A percentile compares a stretch with the other conserved stretches of the same genome.
These are phyloP conservation scores for Apiospora marii DNA, from an alignment of 2,329 filamentous ascomycete genomes.

Conservation along the genomic window DNA sequence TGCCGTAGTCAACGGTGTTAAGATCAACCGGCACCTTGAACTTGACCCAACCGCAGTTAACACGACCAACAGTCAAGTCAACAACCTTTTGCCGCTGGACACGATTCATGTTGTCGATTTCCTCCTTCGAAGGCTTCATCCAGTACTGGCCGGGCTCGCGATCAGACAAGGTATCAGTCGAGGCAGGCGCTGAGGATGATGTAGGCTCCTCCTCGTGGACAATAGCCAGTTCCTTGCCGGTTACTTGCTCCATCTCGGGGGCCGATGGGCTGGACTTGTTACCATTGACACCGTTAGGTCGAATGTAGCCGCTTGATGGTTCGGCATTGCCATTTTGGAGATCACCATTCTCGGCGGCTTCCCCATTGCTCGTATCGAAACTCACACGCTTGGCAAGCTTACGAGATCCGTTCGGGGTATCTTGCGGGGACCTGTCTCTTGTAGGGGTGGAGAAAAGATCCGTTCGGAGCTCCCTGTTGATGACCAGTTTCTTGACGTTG, in stretches of 20 bases:
- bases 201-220: constrained; percentile 74
- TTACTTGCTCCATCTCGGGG: constrained; percentile 75
- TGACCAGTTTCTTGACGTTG: constrained; percentile 88
- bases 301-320: constrained; percentile 64
- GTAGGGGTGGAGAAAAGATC: constrained; percentile 71
- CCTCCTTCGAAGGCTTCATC: constrained; percentile 79
- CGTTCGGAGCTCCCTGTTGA: constrained; percentile 85
- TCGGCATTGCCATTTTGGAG: constrained; percentile 57
- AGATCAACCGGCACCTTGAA: constrained; percentile 88
- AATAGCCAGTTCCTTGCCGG: constrained; percentile 78
- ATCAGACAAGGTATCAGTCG: constrained; percentile 41
- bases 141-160: constrained; percentile 80
- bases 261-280: constrained; percentile 50
- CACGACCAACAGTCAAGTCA: constrained; percentile 82
- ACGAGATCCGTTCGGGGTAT: constrained; percentile 52
- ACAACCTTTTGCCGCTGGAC: constrained; percentile 78
- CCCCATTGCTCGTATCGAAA: constrained; percentile 74
- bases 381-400: constrained; percentile 87
- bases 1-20: constrained; percentile 77
- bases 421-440: constrained; percentile 56
- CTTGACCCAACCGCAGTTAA: constrained; percentile 80
- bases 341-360: constrained; percentile 46
- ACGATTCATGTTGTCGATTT: constrained; percentile 81
- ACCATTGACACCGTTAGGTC: constrained; percentile 59
- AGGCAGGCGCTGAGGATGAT: constrained; percentile 43